Percentiles rank a stretch among this genome's conserved stretches.
Conservation (phyloP, 2,329 filamentous ascomycete species). For the Colletotrichum eleusines region DNA sequence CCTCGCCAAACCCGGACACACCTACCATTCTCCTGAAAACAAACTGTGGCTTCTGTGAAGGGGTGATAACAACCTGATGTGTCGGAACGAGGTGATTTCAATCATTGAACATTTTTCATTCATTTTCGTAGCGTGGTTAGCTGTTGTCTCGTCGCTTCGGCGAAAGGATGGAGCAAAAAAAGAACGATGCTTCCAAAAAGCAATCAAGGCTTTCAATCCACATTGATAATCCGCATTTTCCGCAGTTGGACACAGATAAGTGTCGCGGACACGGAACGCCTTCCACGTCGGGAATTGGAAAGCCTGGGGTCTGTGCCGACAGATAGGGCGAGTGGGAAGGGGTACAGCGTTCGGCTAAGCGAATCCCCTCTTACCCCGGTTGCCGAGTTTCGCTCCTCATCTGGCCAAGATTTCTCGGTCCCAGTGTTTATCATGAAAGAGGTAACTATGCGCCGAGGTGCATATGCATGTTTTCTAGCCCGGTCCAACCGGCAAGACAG, state of each 20-base stretch:
- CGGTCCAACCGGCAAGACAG: neutral
- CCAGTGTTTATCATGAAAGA: neutral
- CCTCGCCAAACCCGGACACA: neutral
- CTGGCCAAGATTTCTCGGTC: neutral
- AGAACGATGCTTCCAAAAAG: neutral
- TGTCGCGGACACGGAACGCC: neutral
- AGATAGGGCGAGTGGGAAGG: neutral
- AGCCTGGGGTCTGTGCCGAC: neutral
- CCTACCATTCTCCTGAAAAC: neutral
- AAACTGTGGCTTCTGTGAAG: neutral
- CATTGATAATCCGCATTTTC: neutral
- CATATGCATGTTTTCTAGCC: conserved; percentile 16
- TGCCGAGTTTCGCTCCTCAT: neutral
- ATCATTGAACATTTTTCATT: neutral
- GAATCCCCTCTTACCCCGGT: neutral
- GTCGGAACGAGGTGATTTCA: neutral
- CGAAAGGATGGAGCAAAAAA: neutral
- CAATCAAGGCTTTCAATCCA: neutral
- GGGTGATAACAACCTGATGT: fast-evolving
- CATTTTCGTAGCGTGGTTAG: neutral
- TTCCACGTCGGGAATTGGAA: neutral
- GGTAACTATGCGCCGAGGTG: neutral
- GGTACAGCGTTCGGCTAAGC: neutral
- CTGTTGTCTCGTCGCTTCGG: neutral
- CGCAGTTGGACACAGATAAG: neutral